Percentiles rank a stretch among this genome's conserved stretches.
These are phyloP conservation scores for Ophiostoma sp. DNA, from an alignment of 2,329 filamentous ascomycete genomes.

Conservation along the genomic window DNA sequence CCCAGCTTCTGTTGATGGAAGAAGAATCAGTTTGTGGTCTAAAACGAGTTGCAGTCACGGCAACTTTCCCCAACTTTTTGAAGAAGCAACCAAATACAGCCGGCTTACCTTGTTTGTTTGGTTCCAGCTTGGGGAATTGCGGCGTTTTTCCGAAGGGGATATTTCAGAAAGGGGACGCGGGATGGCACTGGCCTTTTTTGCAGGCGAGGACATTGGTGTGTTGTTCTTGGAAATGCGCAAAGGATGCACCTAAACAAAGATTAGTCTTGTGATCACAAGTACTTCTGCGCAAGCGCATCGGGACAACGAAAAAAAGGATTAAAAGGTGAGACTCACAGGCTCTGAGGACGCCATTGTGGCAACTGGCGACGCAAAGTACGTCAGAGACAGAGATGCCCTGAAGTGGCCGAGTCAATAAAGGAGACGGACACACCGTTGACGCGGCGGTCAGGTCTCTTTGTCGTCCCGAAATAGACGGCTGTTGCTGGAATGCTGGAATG, in stretches of 20 bases:
- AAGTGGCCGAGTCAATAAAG: constrained; percentile 1
- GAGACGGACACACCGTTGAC: constrained; percentile 2
- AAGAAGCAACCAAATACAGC: neutral
- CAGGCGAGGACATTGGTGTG: constrained; percentile 58
- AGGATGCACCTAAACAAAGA: constrained; percentile 63
- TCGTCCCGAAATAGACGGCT: constrained; percentile 1
- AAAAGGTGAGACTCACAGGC: constrained; percentile 25
- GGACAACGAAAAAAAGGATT: neutral
- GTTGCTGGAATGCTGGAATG: constrained; percentile 18
- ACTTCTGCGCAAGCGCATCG: neutral
- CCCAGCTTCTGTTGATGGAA: constrained; percentile 59
- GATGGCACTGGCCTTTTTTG: constrained; percentile 61
- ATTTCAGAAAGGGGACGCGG: constrained; percentile 85
- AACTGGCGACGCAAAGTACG: neutral
- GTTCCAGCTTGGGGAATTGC: constrained; percentile 92
- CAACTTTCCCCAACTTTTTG: neutral
- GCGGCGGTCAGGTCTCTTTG: constrained; percentile 11
- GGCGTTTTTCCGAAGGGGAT: constrained; percentile 77
- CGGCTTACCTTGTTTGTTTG: constrained; percentile 67
- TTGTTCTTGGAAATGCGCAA: constrained; percentile 73
- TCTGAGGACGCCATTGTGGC: constrained; percentile 30
- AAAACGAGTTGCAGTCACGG: neutral
- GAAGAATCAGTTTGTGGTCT: neutral
- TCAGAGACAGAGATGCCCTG: neutral
- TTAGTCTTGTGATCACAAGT: neutral